Percentiles rank a stretch among this genome's conserved stretches.
Conservation (phyloP, 148 eudicot genomes). For the Linanthus parryae region DNA sequence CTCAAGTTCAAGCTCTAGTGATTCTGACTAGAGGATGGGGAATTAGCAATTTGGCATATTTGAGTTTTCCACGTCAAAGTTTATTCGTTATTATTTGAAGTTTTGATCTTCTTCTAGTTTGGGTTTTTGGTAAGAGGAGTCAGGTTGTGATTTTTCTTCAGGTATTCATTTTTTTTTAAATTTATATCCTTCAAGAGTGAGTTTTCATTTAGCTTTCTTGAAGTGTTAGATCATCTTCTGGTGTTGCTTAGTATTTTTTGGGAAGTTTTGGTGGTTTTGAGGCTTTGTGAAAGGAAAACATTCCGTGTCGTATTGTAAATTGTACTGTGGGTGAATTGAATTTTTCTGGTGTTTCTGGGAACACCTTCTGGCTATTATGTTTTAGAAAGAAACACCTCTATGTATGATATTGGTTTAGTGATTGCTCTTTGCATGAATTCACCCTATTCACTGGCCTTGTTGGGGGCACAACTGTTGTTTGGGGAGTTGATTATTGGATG, state of each 20-base stretch:
- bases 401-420: no score
- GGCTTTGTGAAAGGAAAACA: conserved; percentile 10
- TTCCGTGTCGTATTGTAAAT: conserved; percentile 11
- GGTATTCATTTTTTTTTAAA: not conserved
- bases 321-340: not conserved
- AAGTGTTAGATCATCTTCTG: conserved; percentile 8
- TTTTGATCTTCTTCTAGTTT: conserved; percentile 15
- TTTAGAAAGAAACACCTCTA: no score
- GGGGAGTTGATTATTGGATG: no score
- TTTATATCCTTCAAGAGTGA: conserved; percentile 29
- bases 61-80: conserved; percentile 12
- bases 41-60: not conserved
- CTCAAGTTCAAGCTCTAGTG: conserved; percentile 34
- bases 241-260: conserved; percentile 4
- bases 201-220: conserved; percentile 41
- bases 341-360: conserved; percentile 1
- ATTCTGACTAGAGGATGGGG: conserved; percentile 25
- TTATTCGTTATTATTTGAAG: not conserved
- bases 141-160: conserved; percentile 8
- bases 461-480: no score
- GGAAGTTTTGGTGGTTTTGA: not conserved
- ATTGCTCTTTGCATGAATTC: no score
- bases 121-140: not conserved
- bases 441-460: no score
- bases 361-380: no score